These are phyloP conservation scores for Aspergillus terreus DNA, from an alignment of 2,329 filamentous ascomycete genomes.

Conservation along the genomic window DNA sequence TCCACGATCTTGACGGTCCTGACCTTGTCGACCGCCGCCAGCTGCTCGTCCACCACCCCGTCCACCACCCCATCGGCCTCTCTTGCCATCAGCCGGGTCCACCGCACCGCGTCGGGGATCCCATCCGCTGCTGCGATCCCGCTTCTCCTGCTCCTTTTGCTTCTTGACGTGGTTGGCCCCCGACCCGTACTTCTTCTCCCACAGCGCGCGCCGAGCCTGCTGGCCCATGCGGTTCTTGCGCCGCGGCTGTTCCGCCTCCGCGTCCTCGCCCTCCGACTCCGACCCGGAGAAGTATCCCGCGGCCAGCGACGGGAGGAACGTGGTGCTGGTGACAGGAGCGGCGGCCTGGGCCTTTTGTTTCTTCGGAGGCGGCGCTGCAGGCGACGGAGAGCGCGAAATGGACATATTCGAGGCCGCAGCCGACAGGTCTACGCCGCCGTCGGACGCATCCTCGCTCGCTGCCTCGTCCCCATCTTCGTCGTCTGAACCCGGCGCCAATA, in stretches of 20 bases:
- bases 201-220: constrained; percentile 57
- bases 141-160: constrained; percentile 28
- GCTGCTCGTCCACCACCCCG: constrained; percentile 8
- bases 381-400: constrained; percentile 33
- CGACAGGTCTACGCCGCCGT: constrained; percentile 3
- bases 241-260: constrained; percentile 39
- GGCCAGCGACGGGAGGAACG: constrained; percentile 59
- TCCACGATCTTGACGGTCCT: constrained; percentile 16
- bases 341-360: constrained; percentile 16
- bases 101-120: constrained; percentile 57
- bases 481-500: constrained; percentile 30
- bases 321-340: constrained; percentile 37
- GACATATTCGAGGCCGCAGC: constrained; percentile 28
- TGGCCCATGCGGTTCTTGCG: constrained; percentile 63
- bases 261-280: constrained; percentile 51
- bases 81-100: constrained; percentile 20
- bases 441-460: constrained; percentile 11
- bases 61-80: constrained; percentile 22
- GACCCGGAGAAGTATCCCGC: constrained; percentile 63
- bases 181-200: constrained; percentile 59
- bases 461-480: constrained; percentile 20
- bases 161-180: constrained; percentile 57
- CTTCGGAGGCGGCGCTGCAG: constrained; percentile 15
- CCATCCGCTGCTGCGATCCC: constrained; percentile 52
- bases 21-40: constrained; percentile 9